Evolutionary conservation across 352 stramenopile genomes (phyloP).

Genomic region (Globisporangium mamillatum): DNA sequence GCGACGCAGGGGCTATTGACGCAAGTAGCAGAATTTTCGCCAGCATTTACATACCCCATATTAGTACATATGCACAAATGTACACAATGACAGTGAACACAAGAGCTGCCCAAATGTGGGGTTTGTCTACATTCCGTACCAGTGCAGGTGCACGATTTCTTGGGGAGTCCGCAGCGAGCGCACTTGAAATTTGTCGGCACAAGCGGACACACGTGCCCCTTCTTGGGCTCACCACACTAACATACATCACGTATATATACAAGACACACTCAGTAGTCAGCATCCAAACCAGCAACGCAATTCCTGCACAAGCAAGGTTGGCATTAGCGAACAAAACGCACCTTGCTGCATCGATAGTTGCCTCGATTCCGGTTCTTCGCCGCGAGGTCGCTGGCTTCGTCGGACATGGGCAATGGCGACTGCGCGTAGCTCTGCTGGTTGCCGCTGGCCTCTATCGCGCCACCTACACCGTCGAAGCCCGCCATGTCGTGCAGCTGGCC

Average conservation of each 20-base stretch:
- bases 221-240: conserved; percentile 84
- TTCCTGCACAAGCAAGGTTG: background rate
- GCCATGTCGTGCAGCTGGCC: conserved; percentile 50
- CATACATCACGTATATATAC: background rate
- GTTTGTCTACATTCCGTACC: conserved; percentile 31
- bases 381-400: conserved; percentile 41
- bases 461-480: conserved; percentile 4
- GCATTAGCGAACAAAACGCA: conserved; percentile 10
- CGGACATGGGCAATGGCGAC: conserved; percentile 11
- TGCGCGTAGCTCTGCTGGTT: conserved; percentile 13
- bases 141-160: conserved; percentile 72
- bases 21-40: too few relatives aligned
- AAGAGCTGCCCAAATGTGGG: background rate
- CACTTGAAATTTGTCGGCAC: conserved; percentile 85
- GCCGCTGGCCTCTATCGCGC: background rate
- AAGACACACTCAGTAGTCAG: background rate
- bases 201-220: conserved; percentile 81
- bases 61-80: background rate
- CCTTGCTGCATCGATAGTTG: conserved; percentile 87
- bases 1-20: conserved; percentile 45
- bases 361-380: conserved; percentile 77
- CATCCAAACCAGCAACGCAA: background rate
- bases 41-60: background rate
- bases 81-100: background rate
- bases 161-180: conserved; percentile 63